Evolutionary conservation across 2,329 filamentous ascomycete species (phyloP).

Genomic region (Pseudopyrenochaeta lycopersici): DNA sequence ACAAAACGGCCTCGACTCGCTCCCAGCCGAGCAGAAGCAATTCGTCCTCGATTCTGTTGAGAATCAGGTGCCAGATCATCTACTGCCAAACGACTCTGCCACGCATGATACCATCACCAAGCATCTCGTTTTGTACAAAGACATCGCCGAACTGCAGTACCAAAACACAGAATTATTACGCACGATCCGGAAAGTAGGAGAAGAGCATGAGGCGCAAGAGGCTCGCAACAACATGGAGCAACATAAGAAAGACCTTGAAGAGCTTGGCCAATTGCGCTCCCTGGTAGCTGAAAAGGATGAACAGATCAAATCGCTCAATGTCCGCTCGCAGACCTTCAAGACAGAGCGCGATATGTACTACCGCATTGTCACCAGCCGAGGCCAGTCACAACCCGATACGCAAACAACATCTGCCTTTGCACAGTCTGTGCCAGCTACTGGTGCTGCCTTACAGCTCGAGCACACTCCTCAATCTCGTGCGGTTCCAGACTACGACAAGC

Average conservation of each 20-base stretch:
- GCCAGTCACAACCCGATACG: constrained; percentile 61
- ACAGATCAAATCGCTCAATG: constrained; percentile 81
- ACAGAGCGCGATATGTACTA: constrained; percentile 98
- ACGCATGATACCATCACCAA: constrained; percentile 90
- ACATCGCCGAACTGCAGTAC: constrained; percentile 82
- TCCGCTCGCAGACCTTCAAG: constrained; percentile 90
- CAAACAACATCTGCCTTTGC: constrained; percentile 28
- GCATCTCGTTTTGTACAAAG: constrained; percentile 88
- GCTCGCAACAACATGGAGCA: constrained; percentile 69
- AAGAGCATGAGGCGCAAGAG: constrained; percentile 91
- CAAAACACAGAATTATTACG: constrained; percentile 87
- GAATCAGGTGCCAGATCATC: constrained; percentile 75
- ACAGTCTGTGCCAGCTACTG: constrained; percentile 25
- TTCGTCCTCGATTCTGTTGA: constrained; percentile 81
- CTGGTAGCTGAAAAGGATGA: constrained; percentile 83
- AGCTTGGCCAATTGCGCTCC: constrained; percentile 76
- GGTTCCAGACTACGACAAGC: constrained; percentile 75
- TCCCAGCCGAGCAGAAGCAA: constrained; percentile 75
- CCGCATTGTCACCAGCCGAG: constrained; percentile 84
- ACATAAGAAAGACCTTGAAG: constrained; percentile 67
- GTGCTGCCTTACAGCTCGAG: constrained; percentile 24
- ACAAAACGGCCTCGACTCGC: constrained; percentile 78
- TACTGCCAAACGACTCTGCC: constrained; percentile 74
- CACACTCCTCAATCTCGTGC: constrained; percentile 63
- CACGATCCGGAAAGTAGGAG: constrained; percentile 83